Percentiles rank a stretch among this genome's conserved stretches.
Conservation (phyloP, 2,329 filamentous ascomycete genomes). For the Colletotrichum coccodes region DNA sequence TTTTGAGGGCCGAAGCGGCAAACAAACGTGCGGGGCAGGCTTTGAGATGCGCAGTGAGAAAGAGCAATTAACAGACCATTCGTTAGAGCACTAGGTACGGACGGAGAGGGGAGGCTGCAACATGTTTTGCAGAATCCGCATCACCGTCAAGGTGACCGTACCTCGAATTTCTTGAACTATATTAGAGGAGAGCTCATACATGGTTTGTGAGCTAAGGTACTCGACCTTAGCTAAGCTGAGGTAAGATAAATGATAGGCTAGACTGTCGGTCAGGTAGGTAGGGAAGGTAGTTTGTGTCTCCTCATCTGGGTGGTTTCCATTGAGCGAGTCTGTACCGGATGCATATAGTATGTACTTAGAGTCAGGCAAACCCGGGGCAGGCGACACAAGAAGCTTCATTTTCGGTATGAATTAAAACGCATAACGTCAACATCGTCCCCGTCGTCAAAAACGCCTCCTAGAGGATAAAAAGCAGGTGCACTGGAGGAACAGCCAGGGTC, state of each 20-base stretch:
- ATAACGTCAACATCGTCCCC: neutral
- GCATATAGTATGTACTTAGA: neutral
- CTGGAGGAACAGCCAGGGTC: neutral
- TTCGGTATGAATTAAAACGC: neutral
- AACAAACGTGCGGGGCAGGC: constrained; percentile 30
- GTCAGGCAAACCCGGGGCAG: neutral
- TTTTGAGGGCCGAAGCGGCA: constrained; percentile 9
- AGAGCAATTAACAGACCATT: constrained; percentile 11
- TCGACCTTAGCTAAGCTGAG: neutral
- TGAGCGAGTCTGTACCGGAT: neutral
- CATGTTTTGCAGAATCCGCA: constrained; percentile 22
- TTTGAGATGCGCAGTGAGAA: neutral
- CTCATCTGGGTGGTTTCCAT: neutral
- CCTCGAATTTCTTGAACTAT: neutral
- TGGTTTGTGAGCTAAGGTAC: neutral
- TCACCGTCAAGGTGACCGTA: neutral
- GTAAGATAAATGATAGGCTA: too few species aligned
- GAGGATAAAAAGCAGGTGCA: neutral
- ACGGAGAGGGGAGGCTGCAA: constrained; percentile 5
- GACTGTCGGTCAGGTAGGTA: too few species aligned
- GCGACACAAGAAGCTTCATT: neutral
- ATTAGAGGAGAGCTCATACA: neutral
- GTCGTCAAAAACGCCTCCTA: neutral
- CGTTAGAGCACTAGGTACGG: constrained; percentile 1
- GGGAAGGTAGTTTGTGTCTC: too few species aligned